Percentiles rank a stretch among this genome's conserved stretches.
Conservation (phyloP, 2,329 filamentous ascomycete species). For the Ambrosiella xylebori region DNA sequence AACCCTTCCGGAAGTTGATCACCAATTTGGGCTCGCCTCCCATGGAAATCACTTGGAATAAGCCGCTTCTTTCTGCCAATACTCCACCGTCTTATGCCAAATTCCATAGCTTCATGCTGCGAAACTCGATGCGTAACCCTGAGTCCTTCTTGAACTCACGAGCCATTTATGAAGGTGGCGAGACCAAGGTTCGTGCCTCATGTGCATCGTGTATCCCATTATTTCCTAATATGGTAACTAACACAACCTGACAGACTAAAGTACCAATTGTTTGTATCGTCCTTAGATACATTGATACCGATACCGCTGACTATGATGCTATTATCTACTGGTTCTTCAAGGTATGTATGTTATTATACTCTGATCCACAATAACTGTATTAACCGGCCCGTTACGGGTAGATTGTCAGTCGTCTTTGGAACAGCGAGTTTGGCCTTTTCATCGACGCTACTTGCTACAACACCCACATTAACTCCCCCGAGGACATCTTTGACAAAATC, state of each 20-base stretch:
- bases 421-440: constrained; percentile 48
- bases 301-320: constrained; percentile 47
- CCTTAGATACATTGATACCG: constrained; percentile 47
- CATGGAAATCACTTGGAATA: constrained; percentile 51
- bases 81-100: constrained; percentile 46
- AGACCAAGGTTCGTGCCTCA: constrained; percentile 37
- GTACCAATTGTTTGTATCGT: constrained; percentile 53
- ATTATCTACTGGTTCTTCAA: constrained; percentile 52
- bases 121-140: constrained; percentile 46
- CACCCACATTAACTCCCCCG: constrained; percentile 47
- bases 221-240: background rate
- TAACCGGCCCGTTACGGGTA: constrained; percentile 16
- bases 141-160: constrained; percentile 47
- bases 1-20: constrained; percentile 43
- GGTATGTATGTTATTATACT: constrained; percentile 21
- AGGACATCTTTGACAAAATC: constrained; percentile 46
- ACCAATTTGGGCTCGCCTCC: constrained; percentile 50
- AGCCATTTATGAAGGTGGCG: constrained; percentile 53
- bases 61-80: constrained; percentile 47
- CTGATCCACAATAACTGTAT: background rate
- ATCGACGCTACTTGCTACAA: constrained; percentile 55
- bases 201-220: too few species aligned
- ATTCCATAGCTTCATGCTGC: constrained; percentile 57
- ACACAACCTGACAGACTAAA: constrained; percentile 33
- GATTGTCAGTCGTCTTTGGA: constrained; percentile 54